phyloP scores from a whole-genome alignment of 768 basidiomycete genomes.

The Cystofilobasidium capitatum region DNA sequence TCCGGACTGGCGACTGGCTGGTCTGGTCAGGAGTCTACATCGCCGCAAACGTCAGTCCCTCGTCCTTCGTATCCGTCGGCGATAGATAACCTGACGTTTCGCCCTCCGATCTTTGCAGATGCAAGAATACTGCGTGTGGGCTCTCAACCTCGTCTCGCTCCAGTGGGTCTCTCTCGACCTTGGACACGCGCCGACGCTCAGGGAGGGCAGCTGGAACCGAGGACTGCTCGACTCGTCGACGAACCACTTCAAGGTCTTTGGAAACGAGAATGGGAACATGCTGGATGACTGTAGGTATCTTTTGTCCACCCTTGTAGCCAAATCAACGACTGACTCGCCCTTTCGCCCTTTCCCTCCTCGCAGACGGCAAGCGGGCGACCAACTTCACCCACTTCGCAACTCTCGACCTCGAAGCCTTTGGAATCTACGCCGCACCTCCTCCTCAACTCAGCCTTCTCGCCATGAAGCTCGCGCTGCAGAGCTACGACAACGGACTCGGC shows the following conservation, averaged over 20 bases:
- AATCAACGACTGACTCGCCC: too few species aligned
- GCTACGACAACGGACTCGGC: constrained; percentile 67
- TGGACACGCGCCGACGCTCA: constrained; percentile 25
- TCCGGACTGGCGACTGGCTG: constrained; percentile 70
- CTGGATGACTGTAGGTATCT: constrained; percentile 32
- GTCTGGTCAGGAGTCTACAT: constrained; percentile 94
- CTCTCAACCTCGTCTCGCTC: constrained; percentile 58
- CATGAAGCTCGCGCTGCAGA: constrained; percentile 75
- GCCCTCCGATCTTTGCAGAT: constrained; percentile 33
- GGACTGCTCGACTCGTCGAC: constrained; percentile 40
- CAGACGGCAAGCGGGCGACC: constrained; percentile 72
- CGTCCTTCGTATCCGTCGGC: background rate
- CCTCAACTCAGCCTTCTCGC: constrained; percentile 56
- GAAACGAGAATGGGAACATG: constrained; percentile 52
- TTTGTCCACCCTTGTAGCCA: background rate
- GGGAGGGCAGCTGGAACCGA: constrained; percentile 75
- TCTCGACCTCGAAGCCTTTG: constrained; percentile 86
- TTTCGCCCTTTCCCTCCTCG: background rate
- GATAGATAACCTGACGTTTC: background rate
- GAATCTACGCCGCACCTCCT: constrained; percentile 75
- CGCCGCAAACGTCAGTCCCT: constrained; percentile 49
- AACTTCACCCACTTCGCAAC: constrained; percentile 88
- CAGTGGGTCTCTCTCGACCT: constrained; percentile 33
- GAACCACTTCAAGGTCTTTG: constrained; percentile 82
- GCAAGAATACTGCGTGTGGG: constrained; percentile 95